phyloP scores from a whole-genome alignment of 2,329 filamentous ascomycete genomes.

The Rutstroemia sp. region DNA sequence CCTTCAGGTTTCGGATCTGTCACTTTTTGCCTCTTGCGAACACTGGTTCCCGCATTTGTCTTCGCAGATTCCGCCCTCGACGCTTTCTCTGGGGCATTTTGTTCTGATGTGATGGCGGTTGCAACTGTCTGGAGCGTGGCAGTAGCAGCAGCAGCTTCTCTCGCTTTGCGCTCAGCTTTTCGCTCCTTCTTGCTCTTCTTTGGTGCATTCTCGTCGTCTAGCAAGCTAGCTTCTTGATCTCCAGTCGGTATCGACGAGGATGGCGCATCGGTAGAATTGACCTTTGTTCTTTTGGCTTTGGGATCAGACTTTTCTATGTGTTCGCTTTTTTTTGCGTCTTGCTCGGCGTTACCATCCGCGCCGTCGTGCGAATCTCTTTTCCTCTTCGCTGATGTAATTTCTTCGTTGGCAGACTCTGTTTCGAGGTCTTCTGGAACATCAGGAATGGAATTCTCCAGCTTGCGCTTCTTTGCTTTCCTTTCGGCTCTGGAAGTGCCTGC shows the following conservation, averaged over 20 bases:
- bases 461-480: slow-evolving; percentile 30
- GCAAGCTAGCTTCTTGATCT: slow-evolving; percentile 1
- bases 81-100: neutral
- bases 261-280: neutral
- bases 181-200: slow-evolving; percentile 33
- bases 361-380: neutral
- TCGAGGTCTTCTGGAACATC: slow-evolving; percentile 27
- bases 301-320: neutral
- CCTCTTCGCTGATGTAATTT: slow-evolving; percentile 14
- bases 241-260: neutral
- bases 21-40: slow-evolving; percentile 23
- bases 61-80: slow-evolving; percentile 21
- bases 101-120: neutral
- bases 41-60: slow-evolving; percentile 26
- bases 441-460: slow-evolving; percentile 28
- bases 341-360: neutral
- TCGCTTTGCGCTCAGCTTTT: slow-evolving; percentile 29
- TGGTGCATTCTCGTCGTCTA: slow-evolving; percentile 21
- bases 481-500: slow-evolving; percentile 26
- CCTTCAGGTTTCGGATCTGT: slow-evolving; percentile 12
- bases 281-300: slow-evolving; percentile 3
- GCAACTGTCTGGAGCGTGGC: neutral
- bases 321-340: slow-evolving; percentile 8
- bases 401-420: slow-evolving; percentile 9
- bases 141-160: slow-evolving; percentile 21